Evolutionary conservation across 768 basidiomycete genomes (phyloP).

Genomic region (Nevesoporus exiguus): DNA sequence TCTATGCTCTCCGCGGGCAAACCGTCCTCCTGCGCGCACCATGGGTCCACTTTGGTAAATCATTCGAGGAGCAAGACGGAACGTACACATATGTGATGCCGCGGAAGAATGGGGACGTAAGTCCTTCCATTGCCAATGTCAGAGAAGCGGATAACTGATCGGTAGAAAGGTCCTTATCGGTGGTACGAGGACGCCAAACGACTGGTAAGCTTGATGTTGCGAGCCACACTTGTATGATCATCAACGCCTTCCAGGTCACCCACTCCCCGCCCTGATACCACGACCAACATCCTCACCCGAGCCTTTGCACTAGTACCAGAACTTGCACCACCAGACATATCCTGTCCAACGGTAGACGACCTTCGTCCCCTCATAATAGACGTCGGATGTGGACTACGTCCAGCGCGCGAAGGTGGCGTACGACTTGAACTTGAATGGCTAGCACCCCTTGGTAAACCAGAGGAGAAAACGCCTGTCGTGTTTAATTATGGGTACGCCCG

Average conservation of each 20-base stretch:
- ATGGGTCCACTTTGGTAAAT: constrained; percentile 37
- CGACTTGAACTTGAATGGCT: constrained; percentile 49
- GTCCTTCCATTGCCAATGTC: constrained; percentile 10
- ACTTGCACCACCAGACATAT: constrained; percentile 50
- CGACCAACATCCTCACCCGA: constrained; percentile 50
- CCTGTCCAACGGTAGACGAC: constrained; percentile 47
- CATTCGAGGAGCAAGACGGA: constrained; percentile 22
- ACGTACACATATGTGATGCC: constrained; percentile 35
- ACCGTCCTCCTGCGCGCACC: constrained; percentile 41
- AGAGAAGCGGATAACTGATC: background rate
- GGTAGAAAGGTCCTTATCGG: constrained; percentile 46
- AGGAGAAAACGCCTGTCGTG: constrained; percentile 42
- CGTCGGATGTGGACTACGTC: constrained; percentile 45
- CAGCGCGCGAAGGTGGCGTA: constrained; percentile 55
- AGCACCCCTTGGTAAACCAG: constrained; percentile 17
- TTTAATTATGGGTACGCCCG: constrained; percentile 46
- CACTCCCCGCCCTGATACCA: constrained; percentile 35
- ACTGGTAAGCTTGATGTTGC: constrained; percentile 43
- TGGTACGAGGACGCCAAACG: constrained; percentile 52
- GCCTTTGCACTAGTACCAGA: constrained; percentile 49
- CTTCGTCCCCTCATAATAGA: constrained; percentile 42
- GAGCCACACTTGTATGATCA: background rate
- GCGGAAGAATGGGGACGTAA: constrained; percentile 35
- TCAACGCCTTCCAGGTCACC: background rate
- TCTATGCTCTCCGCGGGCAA: constrained; percentile 43